Base-by-base conservation (phyloP, 1,284 basidiomycete species). In the Trichosporon sp. region DNA sequence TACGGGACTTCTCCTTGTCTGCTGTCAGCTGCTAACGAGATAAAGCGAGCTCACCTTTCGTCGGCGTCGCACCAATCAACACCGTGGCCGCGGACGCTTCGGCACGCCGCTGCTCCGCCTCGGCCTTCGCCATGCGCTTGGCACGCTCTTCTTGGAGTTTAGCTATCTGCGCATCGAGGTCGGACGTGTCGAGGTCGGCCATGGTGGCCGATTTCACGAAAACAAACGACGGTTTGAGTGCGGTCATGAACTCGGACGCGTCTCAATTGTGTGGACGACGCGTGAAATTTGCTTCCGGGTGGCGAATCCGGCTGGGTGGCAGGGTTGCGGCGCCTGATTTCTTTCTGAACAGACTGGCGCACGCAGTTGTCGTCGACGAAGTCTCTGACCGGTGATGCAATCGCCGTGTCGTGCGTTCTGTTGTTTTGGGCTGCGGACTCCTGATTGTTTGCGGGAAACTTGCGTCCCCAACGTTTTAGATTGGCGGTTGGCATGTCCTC, bases 121-220 rank as follows among this genome's bases (percentile, higher is more conserved):
- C 74, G 1, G 71, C 77, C 65, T 71, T 73, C 1, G 73, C 77
- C 1, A 76, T 12, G 32, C 71, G 76, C 14, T 68, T 56, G 6
- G 68, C 71, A 32, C 74, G 76, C 59, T 68, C 67, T 5, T 72
- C 78, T 65, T 78, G 68, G 2, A 83, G 71, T n/a, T 70, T 74
- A 1, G 79, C 80, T 12, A 81, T 80, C 74, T 81, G 74, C 14
- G 78, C 79, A 61, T 80, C 79, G 38, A 83, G 35, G 37, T 78
- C 78, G 3, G 76, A 46, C 7, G 74, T 75, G 59, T 78, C 77
- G 14, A 65, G 38, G 64, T 65, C 40, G 40, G 64, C 59, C 59
- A 63, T 63, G 59, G 32, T 63, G 16, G 59, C 59, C 59, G 32
- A 2, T 32, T 63, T 54, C 21, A 6, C 10, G 59, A n/a, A 37